These are phyloP conservation scores for Trypanosoma brucei DNA, from an alignment of 208 protist species.

Conservation along the genomic window DNA sequence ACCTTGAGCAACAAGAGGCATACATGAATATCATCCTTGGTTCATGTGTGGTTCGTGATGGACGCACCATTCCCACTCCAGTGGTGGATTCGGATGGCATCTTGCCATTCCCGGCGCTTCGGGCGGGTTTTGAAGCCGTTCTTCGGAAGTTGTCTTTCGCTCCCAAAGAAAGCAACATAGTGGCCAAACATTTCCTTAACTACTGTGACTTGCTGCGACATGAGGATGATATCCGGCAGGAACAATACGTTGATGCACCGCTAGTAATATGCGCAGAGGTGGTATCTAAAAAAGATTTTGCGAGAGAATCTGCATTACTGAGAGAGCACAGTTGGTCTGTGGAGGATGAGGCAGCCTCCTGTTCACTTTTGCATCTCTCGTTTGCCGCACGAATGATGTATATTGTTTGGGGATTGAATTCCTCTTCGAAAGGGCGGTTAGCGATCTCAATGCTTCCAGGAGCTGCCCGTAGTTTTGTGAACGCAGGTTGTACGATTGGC, in stretches of 20 bases:
- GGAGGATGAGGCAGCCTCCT: conserved; percentile 63
- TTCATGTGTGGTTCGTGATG: conserved; percentile 38
- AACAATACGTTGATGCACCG: conserved; percentile 76
- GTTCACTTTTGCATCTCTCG: conserved; percentile 64
- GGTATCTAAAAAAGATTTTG: conserved; percentile 13
- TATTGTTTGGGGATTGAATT: conserved; percentile 64
- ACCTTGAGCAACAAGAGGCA: conserved; percentile 62
- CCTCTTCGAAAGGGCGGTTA: conserved; percentile 11
- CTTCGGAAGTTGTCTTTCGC: conserved; percentile 30
- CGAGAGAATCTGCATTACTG: conserved; percentile 3
- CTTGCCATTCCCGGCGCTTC: conserved; percentile 54
- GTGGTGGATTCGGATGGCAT: conserved; percentile 62
- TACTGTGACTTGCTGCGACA: conserved; percentile 62
- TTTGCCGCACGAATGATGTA: conserved; percentile 73
- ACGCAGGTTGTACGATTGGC: neutral
- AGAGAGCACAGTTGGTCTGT: conserved; percentile 38
- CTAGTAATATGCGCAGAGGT: conserved; percentile 48
- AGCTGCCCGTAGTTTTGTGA: neutral
- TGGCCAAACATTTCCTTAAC: conserved; percentile 63
- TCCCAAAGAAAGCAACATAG: conserved; percentile 32
- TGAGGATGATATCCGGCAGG: conserved; percentile 58
- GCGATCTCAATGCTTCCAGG: conserved; percentile 6
- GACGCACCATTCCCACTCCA: conserved; percentile 34
- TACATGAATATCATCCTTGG: conserved; percentile 47
- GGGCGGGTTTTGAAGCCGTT: conserved; percentile 31